Percentiles rank a stretch among this genome's conserved stretches.
These are phyloP conservation scores for Aschersonia sp. DNA, from an alignment of 2,329 filamentous ascomycete species.

Conservation along the genomic window DNA sequence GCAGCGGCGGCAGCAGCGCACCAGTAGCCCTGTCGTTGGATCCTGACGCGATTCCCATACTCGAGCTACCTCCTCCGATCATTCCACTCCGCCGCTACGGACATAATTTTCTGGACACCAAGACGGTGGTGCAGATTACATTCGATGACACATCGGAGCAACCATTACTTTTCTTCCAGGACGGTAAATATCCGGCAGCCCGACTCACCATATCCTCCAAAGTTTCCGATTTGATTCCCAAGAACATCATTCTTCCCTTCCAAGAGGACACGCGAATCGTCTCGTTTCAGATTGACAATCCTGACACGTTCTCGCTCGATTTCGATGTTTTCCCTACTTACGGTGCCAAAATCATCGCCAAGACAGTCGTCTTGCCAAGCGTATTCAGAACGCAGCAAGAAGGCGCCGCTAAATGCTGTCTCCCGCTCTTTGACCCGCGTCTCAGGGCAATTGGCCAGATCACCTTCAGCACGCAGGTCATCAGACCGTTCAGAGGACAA, in stretches of 20 bases:
- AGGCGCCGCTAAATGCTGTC: constrained; percentile 65
- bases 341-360: constrained; percentile 92
- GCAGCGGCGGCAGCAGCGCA: constrained; percentile 33
- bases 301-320: constrained; percentile 86
- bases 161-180: constrained; percentile 89
- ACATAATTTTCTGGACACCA: constrained; percentile 96
- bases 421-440: constrained; percentile 86
- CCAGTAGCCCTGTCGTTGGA: constrained; percentile 56
- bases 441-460: constrained; percentile 87
- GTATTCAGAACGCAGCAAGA: constrained; percentile 59
- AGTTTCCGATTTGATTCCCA: constrained; percentile 85
- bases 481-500: constrained; percentile 87
- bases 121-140: constrained; percentile 85
- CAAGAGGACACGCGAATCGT: constrained; percentile 90
- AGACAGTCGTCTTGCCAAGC: constrained; percentile 79
- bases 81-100: constrained; percentile 90
- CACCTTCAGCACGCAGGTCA: constrained; percentile 87
- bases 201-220: constrained; percentile 95
- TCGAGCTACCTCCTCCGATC: constrained; percentile 88
- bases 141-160: constrained; percentile 67
- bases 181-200: constrained; percentile 90
- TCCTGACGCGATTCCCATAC: constrained; percentile 76
- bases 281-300: constrained; percentile 89
- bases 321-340: constrained; percentile 98
- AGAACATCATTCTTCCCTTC: constrained; percentile 88